Evolutionary conservation across 208 protist species (phyloP).

Genomic region (Leishmania mexicana): DNA sequence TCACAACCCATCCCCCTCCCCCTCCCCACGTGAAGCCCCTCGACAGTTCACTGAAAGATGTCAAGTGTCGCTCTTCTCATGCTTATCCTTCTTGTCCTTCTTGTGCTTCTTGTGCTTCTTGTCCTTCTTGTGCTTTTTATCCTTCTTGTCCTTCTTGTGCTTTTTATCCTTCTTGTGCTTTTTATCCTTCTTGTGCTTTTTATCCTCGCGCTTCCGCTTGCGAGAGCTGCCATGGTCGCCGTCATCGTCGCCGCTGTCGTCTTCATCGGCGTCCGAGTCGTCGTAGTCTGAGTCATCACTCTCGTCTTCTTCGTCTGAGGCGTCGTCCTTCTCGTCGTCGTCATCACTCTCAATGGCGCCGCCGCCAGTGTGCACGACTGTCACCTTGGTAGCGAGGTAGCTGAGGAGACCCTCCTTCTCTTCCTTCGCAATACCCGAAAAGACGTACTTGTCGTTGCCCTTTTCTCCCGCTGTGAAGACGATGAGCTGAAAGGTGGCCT

Average conservation of each 20-base stretch:
- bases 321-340: conserved; percentile 62
- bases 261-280: conserved; percentile 19
- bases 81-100: background rate
- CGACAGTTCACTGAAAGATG: background rate
- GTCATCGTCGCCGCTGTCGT: conserved; percentile 37
- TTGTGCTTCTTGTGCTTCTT: background rate
- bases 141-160: conserved; percentile 38
- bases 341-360: conserved; percentile 38
- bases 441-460: conserved; percentile 64
- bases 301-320: conserved; percentile 39
- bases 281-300: conserved; percentile 58
- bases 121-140: conserved; percentile 41
- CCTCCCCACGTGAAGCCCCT: background rate
- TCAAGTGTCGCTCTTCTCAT: background rate
- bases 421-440: conserved; percentile 66
- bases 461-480: conserved; percentile 43
- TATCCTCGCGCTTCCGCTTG: conserved; percentile 44
- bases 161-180: conserved; percentile 35
- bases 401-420: conserved; percentile 67
- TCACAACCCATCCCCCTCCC: background rate
- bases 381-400: conserved; percentile 65
- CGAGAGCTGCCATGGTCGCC: conserved; percentile 28
- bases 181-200: conserved; percentile 45
- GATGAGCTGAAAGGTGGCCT: conserved; percentile 73
- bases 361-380: conserved; percentile 45